Base-by-base conservation (phyloP, 768 basidiomycete genomes). In the Pluteus cervinus region DNA sequence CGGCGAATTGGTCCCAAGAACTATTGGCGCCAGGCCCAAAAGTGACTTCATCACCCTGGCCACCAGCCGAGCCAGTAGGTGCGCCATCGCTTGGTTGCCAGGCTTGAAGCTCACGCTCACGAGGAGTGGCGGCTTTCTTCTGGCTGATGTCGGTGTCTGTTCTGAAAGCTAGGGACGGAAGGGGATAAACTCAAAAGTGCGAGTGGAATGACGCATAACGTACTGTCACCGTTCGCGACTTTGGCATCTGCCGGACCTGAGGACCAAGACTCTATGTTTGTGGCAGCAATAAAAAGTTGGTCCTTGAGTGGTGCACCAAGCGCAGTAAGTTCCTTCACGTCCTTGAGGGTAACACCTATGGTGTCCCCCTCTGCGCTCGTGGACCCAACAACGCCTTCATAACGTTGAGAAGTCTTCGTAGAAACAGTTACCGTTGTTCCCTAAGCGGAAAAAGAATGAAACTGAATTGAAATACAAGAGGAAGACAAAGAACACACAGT, bases 1-100 rank as follows among this genome's bases (percentile, higher is more conserved):
- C 88, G 14, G 81, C 81, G 50, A 94, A 99, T 59, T 96, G 91
- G 59, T 99, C 92, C 89, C 93, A 92, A 2, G 68, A 52, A 20
- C 61, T 54, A 41, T 61, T 65, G 11, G 71, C 59, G 8, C 70
- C 70, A 11, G 71, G 52, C 4, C 79, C 83, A 48, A 88, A 89
- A 0, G 85, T 87, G 39, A 74, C 41, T 22, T 86, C 86, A 52
- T 88, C 86, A 28, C 67, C 68, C 33, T 56, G 57, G 2, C 52
- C 52, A 23, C 52, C 47, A 16, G 57, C 45, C 22, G 55, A 44
- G 12, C 51, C 38, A 12, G 56, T 34, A 14, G 57, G 45, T 3
- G 60, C 53, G 18, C 71, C 61, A 2, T 54, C 41, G 34, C 66
- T 65, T 16, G 79, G 61, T 40, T 76, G 72, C 88, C 88, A 91